These are phyloP conservation scores for Mollisia scopiformis DNA, from an alignment of 2,329 filamentous ascomycete genomes.

Conservation along the genomic window DNA sequence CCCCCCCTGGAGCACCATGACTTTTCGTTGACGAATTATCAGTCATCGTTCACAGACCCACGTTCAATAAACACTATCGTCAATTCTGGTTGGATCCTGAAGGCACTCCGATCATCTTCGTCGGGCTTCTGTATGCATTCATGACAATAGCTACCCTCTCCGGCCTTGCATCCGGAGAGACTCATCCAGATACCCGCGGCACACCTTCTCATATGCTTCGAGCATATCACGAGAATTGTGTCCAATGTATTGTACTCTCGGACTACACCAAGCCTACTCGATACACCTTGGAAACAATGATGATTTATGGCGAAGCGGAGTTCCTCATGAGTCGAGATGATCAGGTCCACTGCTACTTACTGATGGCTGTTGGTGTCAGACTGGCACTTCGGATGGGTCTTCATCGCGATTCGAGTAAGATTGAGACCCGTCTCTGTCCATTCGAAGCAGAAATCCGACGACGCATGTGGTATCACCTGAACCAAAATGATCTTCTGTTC, in stretches of 20 bases:
- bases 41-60: conserved; percentile 58
- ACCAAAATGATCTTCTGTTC: conserved; percentile 65
- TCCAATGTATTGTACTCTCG: conserved; percentile 53
- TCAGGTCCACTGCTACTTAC: conserved; percentile 57
- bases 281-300: conserved; percentile 52
- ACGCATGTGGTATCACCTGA: conserved; percentile 56
- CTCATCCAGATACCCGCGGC: conserved; percentile 49
- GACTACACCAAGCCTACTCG: conserved; percentile 53
- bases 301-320: conserved; percentile 53
- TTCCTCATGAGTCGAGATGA: conserved; percentile 54
- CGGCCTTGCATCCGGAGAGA: conserved; percentile 47
- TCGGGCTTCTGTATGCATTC: conserved; percentile 48
- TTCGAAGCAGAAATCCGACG: conserved; percentile 78
- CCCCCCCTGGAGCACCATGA: neutral
- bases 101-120: conserved; percentile 46
- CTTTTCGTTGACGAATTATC: neutral
- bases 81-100: conserved; percentile 51
- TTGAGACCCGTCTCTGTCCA: conserved; percentile 56
- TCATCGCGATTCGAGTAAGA: conserved; percentile 51
- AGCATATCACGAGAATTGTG: conserved; percentile 51
- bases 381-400: conserved; percentile 62
- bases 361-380: conserved; percentile 53
- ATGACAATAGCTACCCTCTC: conserved; percentile 37
- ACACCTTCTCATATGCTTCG: conserved; percentile 50
- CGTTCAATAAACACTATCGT: conserved; percentile 54